phyloP scores from a whole-genome alignment of 2,329 filamentous ascomycete species.

The Ascochyta lentis region DNA sequence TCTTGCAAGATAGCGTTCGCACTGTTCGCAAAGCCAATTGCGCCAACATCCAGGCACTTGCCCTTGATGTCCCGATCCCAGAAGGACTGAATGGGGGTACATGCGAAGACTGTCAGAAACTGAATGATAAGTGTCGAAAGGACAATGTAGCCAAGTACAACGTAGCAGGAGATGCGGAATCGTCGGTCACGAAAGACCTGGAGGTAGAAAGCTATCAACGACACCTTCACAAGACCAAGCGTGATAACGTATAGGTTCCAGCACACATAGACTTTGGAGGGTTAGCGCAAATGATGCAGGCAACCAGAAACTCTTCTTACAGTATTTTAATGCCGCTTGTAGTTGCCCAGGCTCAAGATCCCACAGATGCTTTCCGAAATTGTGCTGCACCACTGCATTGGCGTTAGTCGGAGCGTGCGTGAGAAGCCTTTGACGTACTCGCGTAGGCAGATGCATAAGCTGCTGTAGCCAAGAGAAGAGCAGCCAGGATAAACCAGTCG shows the following conservation, averaged over 20 bases:
- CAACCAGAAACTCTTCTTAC: background rate
- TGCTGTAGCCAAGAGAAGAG: slow-evolving; percentile 25
- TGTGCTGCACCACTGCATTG: slow-evolving; percentile 24
- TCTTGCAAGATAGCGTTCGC: slow-evolving; percentile 28
- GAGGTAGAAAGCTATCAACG: slow-evolving; percentile 33
- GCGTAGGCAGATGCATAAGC: slow-evolving; percentile 27
- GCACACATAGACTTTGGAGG: slow-evolving; percentile 26
- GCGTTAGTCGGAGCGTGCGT: slow-evolving; percentile 3
- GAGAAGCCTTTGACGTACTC: slow-evolving; percentile 21
- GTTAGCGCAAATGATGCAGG: background rate
- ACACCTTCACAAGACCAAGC: slow-evolving; percentile 28
- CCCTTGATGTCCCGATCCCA: slow-evolving; percentile 34
- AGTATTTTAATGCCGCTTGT: slow-evolving; percentile 2
- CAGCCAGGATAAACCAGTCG: slow-evolving; percentile 28
- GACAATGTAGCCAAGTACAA: slow-evolving; percentile 20
- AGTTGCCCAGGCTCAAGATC: slow-evolving; percentile 6
- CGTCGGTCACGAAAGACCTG: slow-evolving; percentile 29
- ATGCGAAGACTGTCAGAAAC: slow-evolving; percentile 30
- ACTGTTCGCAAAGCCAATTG: slow-evolving; percentile 30
- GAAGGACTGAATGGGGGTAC: slow-evolving; percentile 26
- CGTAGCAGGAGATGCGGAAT: slow-evolving; percentile 23
- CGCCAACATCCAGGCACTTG: slow-evolving; percentile 28
- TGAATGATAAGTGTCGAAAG: slow-evolving; percentile 23
- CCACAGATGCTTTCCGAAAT: slow-evolving; percentile 33
- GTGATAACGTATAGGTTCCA: slow-evolving; percentile 27